Percentiles rank a stretch among this genome's conserved stretches.
Evolutionary conservation across 2,329 filamentous ascomycete genomes (phyloP).

Genomic region (Cordyceps tenuipes): DNA sequence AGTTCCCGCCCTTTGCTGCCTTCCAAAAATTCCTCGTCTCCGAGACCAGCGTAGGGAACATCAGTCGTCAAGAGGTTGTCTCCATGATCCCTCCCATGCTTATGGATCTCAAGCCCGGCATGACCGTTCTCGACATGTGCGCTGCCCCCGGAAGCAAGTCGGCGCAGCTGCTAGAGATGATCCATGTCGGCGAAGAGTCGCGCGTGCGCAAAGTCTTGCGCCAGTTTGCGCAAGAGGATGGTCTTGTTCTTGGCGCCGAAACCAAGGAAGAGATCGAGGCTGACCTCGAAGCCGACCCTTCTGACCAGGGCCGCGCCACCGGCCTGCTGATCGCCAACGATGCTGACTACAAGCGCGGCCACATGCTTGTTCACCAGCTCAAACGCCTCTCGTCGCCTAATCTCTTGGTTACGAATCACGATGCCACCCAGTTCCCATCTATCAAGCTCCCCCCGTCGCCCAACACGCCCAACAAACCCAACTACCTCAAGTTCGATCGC

Average conservation of each 20-base stretch:
- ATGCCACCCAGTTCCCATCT: constrained; percentile 90
- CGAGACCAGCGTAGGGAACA: constrained; percentile 94
- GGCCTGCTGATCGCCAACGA: constrained; percentile 94
- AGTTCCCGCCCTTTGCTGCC: constrained; percentile 85
- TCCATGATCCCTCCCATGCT: constrained; percentile 97
- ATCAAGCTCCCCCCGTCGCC: constrained; percentile 69
- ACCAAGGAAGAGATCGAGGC: constrained; percentile 38
- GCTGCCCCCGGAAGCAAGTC: constrained; percentile 97
- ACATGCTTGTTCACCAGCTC: constrained; percentile 96
- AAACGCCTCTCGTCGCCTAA: constrained; percentile 96
- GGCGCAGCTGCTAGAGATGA: constrained; percentile 87
- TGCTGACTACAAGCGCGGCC: constrained; percentile 89
- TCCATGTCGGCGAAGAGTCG: constrained; percentile 87
- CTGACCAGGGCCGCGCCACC: constrained; percentile 79
- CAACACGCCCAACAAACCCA: constrained; percentile 43
- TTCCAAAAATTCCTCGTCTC: constrained; percentile 98
- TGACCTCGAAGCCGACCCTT: constrained; percentile 49
- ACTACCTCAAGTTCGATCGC: constrained; percentile 92
- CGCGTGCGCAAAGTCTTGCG: constrained; percentile 65
- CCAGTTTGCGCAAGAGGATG: constrained; percentile 53
- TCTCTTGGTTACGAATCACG: constrained; percentile 93
- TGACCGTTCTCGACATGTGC: constrained; percentile 92
- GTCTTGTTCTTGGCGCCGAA: constrained; percentile 41
- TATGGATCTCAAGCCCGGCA: constrained; percentile 83
- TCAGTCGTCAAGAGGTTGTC: constrained; percentile 93